Evolutionary conservation across 2,329 filamentous ascomycete species (phyloP).

Genomic region (Neodidymelliopsis sp.): DNA sequence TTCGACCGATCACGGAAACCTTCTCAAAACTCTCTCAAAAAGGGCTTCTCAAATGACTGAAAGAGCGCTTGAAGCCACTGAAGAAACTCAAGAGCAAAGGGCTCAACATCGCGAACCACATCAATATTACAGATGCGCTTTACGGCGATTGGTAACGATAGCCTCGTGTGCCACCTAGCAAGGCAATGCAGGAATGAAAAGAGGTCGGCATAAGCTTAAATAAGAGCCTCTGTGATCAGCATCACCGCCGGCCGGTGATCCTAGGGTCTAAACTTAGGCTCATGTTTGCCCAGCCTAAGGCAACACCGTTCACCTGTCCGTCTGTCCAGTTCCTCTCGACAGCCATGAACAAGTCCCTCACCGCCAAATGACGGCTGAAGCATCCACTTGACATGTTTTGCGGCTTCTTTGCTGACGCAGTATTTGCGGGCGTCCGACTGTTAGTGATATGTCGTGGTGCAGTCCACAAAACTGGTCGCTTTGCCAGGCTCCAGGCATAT

Average conservation of each 20-base stretch:
- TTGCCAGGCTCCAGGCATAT: constrained; percentile 55
- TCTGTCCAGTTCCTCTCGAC: constrained; percentile 48
- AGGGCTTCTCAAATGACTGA: background rate
- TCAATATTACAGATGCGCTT: background rate
- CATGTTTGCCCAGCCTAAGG: constrained; percentile 16
- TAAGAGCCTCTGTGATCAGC: background rate
- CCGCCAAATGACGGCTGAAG: constrained; percentile 39
- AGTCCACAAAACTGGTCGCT: constrained; percentile 56
- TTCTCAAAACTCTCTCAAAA: background rate
- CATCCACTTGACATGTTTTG: constrained; percentile 38
- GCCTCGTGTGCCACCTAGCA: background rate
- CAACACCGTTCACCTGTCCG: constrained; percentile 23
- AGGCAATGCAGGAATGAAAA: background rate
- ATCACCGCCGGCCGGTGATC: constrained; percentile 11
- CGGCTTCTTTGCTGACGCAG: constrained; percentile 28
- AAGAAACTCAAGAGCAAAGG: background rate
- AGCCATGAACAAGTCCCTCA: constrained; percentile 52
- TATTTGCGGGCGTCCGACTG: constrained; percentile 25
- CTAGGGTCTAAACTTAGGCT: constrained; percentile 13
- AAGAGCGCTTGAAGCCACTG: background rate
- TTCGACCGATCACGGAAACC: background rate
- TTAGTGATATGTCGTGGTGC: constrained; percentile 29
- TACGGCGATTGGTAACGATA: background rate
- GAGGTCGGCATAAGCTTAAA: background rate
- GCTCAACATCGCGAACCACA: background rate